Evolutionary conservation across 179 eudicot genomes (phyloP), one percentile per base, ranked within the genome.

Genomic region (Silene coronaria): DNA sequence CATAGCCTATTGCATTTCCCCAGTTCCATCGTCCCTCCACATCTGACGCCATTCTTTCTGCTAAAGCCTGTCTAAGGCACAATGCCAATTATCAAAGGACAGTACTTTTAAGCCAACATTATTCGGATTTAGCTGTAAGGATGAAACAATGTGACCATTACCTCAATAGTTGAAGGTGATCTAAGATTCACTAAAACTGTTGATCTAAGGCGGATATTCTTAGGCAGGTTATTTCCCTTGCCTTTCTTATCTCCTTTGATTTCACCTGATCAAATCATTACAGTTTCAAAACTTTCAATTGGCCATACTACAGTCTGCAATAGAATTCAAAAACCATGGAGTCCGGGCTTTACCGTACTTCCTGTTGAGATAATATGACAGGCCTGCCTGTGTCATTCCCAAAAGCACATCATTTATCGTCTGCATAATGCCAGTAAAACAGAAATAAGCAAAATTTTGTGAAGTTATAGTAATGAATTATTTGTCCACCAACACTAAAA

Each of bases 331-430:
- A 24, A 69, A 42, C 5, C 21, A 45, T 23, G 19, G 42, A 26
- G 27, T 26, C 16, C 22, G 59, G 64, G 45, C 83, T 84, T 77
- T 2, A 91, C 97, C 89, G 46, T 86, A 88, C 68, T 76, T 82
- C 60, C 81, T 83, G 80, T 85, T 82, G 53, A 90, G 87, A 79
- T 92, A 92, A 58, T 80, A 83, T 0, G 89, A 88, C 24, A 92
- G 74, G 26, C 89, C 97, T 19, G 97, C 96, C 68, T 87, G 88
- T 17, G 91, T 89, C 38, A 92, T 81, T 71, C 93, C 97, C 22
- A 92, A 67, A 6, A 87, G 70, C 70, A 92, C 97, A 69, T 90
- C 96, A 63, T 89, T 92, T 64, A 92, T 83, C 5, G 93, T 89
- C 97, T 92, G 78, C 57, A 11, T 79, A 69, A 46, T 63, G 68